Evolutionary conservation across 495 filamentous ascomycete genomes (phyloP).

Genomic region (Xylaria nigripes): DNA sequence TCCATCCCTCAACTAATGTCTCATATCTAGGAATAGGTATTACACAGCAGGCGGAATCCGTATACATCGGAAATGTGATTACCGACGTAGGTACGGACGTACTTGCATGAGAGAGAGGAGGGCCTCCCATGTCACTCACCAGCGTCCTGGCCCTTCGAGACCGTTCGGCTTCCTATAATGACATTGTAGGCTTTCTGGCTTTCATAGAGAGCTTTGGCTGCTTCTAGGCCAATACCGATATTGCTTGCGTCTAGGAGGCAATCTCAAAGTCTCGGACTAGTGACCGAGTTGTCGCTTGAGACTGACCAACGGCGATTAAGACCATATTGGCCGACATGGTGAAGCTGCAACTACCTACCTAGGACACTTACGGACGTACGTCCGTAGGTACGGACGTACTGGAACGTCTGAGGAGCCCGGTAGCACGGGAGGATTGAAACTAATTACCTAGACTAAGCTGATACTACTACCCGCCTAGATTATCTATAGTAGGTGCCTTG

Average conservation of each 20-base stretch:
- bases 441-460: too few relatives aligned
- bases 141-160: conserved; percentile 40
- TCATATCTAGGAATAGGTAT: too few relatives aligned
- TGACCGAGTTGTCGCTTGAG: neutral
- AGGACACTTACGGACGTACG: too few relatives aligned
- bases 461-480: too few relatives aligned
- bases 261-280: neutral
- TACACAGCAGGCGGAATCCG: too few relatives aligned
- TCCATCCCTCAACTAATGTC: neutral
- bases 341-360: too few relatives aligned
- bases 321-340: conserved; percentile 24
- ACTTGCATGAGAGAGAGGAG: neutral
- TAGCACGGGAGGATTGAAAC: too few relatives aligned
- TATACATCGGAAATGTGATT: too few relatives aligned
- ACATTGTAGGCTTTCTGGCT: conserved; percentile 39
- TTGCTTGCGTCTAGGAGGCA: conserved; percentile 24
- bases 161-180: conserved; percentile 37
- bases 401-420: too few relatives aligned
- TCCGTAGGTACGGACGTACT: too few relatives aligned
- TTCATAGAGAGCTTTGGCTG: conserved; percentile 36
- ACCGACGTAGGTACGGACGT: neutral
- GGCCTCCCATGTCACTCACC: conserved; percentile 6
- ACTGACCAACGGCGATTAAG: conserved; percentile 24
- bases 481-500: too few relatives aligned
- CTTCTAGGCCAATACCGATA: conserved; percentile 44